Percentiles rank a stretch among this genome's conserved stretches.
Conservation (phyloP, 1,284 basidiomycete genomes). For the Rhizoctonia solani region DNA sequence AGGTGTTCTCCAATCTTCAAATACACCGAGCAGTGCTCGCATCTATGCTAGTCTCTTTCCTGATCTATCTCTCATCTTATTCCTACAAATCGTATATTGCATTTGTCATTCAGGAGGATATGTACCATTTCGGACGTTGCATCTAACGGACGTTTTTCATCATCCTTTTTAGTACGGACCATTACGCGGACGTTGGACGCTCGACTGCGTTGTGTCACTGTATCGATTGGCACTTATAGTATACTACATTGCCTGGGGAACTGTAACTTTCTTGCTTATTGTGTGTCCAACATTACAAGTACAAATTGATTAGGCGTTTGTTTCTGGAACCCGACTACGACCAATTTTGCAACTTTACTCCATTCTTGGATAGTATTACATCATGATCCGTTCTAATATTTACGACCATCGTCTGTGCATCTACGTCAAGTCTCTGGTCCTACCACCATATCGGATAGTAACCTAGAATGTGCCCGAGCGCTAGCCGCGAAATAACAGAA, state of each 20-base stretch:
- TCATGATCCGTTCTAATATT: too few relatives aligned
- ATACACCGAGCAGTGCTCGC: slow-evolving; percentile 1
- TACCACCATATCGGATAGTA: neutral
- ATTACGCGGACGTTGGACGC: slow-evolving; percentile 27
- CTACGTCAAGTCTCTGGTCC: neutral
- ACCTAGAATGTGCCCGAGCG: slow-evolving; percentile 9
- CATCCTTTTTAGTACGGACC: slow-evolving; percentile 28
- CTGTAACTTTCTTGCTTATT: neutral
- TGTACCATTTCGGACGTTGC: slow-evolving; percentile 31
- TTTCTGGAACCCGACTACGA: too few relatives aligned
- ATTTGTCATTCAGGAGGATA: slow-evolving; percentile 32
- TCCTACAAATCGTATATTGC: slow-evolving; percentile 3
- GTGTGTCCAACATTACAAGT: neutral
- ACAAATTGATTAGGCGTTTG: neutral
- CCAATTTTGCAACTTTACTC: too few relatives aligned
- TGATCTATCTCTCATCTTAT: slow-evolving; percentile 2
- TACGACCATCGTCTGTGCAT: neutral
- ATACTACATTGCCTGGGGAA: slow-evolving; percentile 21
- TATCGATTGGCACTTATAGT: slow-evolving; percentile 34
- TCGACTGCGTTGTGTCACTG: slow-evolving; percentile 28
- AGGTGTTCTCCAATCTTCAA: slow-evolving; percentile 2
- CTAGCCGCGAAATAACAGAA: neutral
- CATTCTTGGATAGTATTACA: too few relatives aligned
- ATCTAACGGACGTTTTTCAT: slow-evolving; percentile 16
- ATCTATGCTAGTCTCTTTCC: neutral